phyloP scores from a whole-genome alignment of 495 filamentous ascomycete species.

The Xylaria flabelliformis region DNA sequence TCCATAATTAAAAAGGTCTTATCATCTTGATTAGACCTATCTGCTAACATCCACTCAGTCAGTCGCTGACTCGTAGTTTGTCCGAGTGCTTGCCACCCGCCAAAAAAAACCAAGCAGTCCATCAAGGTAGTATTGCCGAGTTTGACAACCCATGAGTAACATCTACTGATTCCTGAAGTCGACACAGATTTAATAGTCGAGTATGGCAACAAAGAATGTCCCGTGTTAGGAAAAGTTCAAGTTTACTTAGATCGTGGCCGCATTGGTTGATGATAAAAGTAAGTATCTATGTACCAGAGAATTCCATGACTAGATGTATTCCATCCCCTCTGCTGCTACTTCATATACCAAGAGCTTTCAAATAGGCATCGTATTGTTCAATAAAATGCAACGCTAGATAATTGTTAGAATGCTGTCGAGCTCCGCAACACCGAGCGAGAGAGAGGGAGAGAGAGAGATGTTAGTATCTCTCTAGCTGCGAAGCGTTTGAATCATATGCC shows the following conservation, averaged over 20 bases:
- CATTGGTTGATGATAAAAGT: neutral
- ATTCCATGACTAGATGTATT: neutral
- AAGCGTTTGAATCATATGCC: neutral
- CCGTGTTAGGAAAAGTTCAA: neutral
- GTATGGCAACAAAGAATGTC: neutral
- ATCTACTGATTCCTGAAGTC: neutral
- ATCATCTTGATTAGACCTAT: neutral
- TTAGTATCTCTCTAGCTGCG: neutral
- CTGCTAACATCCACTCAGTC: neutral
- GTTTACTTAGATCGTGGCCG: neutral
- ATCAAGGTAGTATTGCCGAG: neutral
- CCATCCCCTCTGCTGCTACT: neutral
- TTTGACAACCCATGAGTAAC: slow-evolving; percentile 18
- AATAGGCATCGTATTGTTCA: neutral
- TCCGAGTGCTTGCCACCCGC: neutral
- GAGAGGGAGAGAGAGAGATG: neutral
- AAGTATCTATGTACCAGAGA: neutral
- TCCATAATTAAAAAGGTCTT: neutral
- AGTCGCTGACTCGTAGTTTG: slow-evolving; percentile 1
- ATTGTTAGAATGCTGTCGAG: neutral
- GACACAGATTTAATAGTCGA: neutral
- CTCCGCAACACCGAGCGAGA: neutral
- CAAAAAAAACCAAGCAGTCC: neutral
- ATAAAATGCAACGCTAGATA: neutral
- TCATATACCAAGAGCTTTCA: neutral